Evolutionary conservation across 202 grass and related monocot genomes (phyloP).

Genomic region (Panicum hallii): DNA sequence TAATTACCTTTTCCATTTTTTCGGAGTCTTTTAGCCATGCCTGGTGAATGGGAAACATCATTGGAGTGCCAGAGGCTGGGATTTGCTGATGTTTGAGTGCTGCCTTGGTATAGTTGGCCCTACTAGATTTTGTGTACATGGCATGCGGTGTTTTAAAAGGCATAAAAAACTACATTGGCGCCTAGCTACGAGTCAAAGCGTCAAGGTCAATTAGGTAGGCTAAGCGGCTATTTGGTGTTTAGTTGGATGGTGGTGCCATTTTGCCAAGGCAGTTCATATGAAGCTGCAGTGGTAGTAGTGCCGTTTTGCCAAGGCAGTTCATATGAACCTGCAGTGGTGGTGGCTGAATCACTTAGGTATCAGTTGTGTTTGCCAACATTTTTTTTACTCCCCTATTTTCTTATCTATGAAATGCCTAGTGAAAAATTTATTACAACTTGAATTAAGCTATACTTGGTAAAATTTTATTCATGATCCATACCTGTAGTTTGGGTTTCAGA

Average conservation of each 20-base stretch:
- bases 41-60: not conserved
- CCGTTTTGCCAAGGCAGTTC: not conserved
- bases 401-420: not conserved
- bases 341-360: not conserved
- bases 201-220: not conserved
- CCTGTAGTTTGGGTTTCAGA: not conserved
- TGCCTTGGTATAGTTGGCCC: not conserved
- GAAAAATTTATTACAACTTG: constrained; percentile 15
- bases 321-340: not conserved
- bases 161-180: not conserved
- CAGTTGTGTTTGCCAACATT: constrained; percentile 16
- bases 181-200: not conserved
- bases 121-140: constrained; percentile 17
- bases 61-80: not conserved
- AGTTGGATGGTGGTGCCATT: not conserved
- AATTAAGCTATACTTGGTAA: constrained; percentile 10
- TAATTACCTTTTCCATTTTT: not conserved
- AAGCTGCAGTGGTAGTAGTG: not conserved
- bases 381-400: not conserved
- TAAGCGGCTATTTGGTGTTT: not conserved
- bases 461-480: not conserved
- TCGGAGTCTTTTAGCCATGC: not conserved
- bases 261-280: not conserved
- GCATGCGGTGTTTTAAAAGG: not conserved
- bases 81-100: not conserved